Evolutionary conservation across 345 rosid genomes (phyloP), one percentile per base, ranked within the genome.

Genomic region (Passiflora organensis): DNA sequence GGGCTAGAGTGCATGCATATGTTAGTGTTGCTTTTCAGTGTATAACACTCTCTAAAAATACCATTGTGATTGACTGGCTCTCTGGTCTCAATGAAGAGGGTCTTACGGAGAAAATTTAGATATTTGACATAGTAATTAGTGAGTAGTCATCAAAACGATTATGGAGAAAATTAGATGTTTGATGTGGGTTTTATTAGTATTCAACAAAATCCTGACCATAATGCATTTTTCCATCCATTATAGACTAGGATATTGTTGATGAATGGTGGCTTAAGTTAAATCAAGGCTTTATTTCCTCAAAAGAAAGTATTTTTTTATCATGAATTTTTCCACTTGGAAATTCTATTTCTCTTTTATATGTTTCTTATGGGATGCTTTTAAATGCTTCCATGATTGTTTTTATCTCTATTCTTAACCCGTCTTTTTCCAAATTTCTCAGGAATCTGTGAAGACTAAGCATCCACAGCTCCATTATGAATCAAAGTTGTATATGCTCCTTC

Each of bases 381-480:
- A 3, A 6, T 41, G 13, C 43, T 11, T 12, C 15, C 43, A 41
- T 41, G 43, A 9, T 41, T 5, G 14, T 2, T 15, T 14, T 42
- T n/a, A 18, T 50, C 23, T 15, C 1, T 5, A 62, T 38, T 63
- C 17, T 34, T 17, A 43, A 10, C 42, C 20, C 22, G 13, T 41
- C 24, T 8, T 50, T 13, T 53, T 43, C 14, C 14, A 13, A 65
- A 60, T 59, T 68, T 76, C n/a, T n/a, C 64, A 87, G 95, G 95
- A 87, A 74, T 60, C 83, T 74, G 89, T 79, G 43, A 87, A 82
- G 79, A 82, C 95, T 50, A 87, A 77, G 80, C 91, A 87, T 70
- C 95, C 95, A 5, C 95, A 87, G 67, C 95, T 87, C 66, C 91
- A 84, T 32, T 87, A 87, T 56, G 95, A 87, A 68, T 87, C 95